These are phyloP conservation scores for Actinomortierella wolfii DNA, from an alignment of 371 early-diverging fungal species.

Conservation along the genomic window DNA sequence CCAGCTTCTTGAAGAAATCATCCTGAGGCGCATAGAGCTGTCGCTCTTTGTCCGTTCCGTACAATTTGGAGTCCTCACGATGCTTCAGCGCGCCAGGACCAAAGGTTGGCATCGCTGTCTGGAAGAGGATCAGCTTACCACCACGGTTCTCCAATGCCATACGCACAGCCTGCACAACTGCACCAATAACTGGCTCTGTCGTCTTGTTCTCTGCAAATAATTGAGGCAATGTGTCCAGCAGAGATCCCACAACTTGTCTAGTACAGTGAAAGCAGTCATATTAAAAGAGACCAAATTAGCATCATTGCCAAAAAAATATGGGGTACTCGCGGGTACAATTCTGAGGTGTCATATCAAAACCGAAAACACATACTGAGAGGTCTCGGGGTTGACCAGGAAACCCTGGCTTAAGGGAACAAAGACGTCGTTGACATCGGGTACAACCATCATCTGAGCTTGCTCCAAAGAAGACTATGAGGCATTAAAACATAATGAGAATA, in stretches of 20 bases:
- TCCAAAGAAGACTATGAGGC: constrained; percentile 63
- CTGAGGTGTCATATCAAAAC: background rate
- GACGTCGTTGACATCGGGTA: constrained; percentile 88
- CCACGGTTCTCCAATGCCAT: constrained; percentile 80
- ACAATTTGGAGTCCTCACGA: constrained; percentile 86
- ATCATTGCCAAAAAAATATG: background rate
- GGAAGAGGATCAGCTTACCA: constrained; percentile 86
- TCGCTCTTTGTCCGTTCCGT: constrained; percentile 91
- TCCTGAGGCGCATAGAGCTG: constrained; percentile 86
- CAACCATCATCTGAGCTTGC: constrained; percentile 95
- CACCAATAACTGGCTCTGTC: constrained; percentile 80
- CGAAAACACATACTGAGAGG: constrained; percentile 54
- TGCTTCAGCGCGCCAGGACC: constrained; percentile 88
- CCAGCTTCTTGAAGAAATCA: constrained; percentile 82
- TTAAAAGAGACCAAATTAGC: background rate
- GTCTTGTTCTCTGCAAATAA: constrained; percentile 80
- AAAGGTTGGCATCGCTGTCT: constrained; percentile 79
- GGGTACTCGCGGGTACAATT: too few species aligned
- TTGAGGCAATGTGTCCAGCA: constrained; percentile 81
- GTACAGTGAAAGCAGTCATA: constrained; percentile 1
- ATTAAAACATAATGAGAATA: background rate
- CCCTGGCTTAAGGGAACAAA: constrained; percentile 93
- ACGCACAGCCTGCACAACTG: constrained; percentile 79
- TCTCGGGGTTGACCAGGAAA: constrained; percentile 82
- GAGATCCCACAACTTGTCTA: constrained; percentile 72